Evolutionary conservation across 805 yeast species (phyloP).

Genomic region (Saccharomyces paradoxus): DNA sequence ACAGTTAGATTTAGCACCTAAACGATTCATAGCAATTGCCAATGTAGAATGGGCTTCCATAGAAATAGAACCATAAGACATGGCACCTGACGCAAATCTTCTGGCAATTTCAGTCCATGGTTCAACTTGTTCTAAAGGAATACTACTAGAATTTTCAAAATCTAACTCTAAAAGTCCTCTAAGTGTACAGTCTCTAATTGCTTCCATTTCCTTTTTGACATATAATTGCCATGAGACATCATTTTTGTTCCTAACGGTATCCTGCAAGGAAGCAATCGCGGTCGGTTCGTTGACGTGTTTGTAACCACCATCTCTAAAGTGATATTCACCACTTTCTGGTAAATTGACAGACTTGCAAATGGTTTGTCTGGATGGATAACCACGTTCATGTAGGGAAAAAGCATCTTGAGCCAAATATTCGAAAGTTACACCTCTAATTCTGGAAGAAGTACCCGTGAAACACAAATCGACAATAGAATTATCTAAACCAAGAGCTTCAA

Average conservation of each 20-base stretch:
- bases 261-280: slow-evolving; percentile 91
- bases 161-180: slow-evolving; percentile 93
- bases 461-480: slow-evolving; percentile 92
- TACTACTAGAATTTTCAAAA: slow-evolving; percentile 57
- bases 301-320: slow-evolving; percentile 98
- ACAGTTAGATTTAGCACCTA: slow-evolving; percentile 95
- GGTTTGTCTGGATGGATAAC: slow-evolving; percentile 72
- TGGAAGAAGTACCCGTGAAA: slow-evolving; percentile 94
- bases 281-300: slow-evolving; percentile 91
- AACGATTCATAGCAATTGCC: slow-evolving; percentile 96
- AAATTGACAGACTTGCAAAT: slow-evolving; percentile 58
- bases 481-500: slow-evolving; percentile 93
- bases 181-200: slow-evolving; percentile 84
- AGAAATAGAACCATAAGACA: slow-evolving; percentile 97
- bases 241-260: slow-evolving; percentile 95
- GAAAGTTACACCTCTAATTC: slow-evolving; percentile 92
- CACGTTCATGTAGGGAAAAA: slow-evolving; percentile 84
- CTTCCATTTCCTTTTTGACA: slow-evolving; percentile 82
- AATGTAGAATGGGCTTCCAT: slow-evolving; percentile 97
- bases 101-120: slow-evolving; percentile 99
- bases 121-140: slow-evolving; percentile 95
- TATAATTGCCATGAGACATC: slow-evolving; percentile 88
- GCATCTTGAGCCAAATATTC: slow-evolving; percentile 97
- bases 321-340: slow-evolving; percentile 95
- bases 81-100: slow-evolving; percentile 97